Base-by-base conservation (phyloP, 257 asterid species). In the Thymus mandschuricus region DNA sequence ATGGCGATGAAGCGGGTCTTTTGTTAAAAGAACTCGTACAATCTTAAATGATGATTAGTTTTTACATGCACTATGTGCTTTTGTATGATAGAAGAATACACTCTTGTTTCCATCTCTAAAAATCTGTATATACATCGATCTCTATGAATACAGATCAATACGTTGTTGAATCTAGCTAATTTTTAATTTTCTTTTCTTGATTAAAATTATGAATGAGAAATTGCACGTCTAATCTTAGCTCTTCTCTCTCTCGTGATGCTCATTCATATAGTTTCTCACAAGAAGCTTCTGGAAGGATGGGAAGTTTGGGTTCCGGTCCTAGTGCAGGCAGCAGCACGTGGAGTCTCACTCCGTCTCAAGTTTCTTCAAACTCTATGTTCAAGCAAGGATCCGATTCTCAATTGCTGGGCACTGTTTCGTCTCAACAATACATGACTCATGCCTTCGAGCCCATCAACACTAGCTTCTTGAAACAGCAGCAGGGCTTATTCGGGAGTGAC, bases 301-400 rank as follows among this genome's bases (percentile, higher is more conserved):
- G 85, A 72, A 76, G 64, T 79, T 81, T 84, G 3, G 89, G 87
- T 71, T 72, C 87, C 69, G 90, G 90, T 70, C 81, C 87, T 31
- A 76, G 54, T 71, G 59, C 81, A 35, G 86, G 87, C 45, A 77
- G 64, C 38, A 64, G 75, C 40, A 54, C 89, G 0, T 90, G 98
- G 97, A 75, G 84, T 55, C 81, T 83, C 50, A 72, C 79, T 73
- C 90, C 96, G 3, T 82, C 89, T 63, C 96, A 89, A 67, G 82
- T 87, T 66, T 75, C 92, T 28, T 79, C 95, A 5, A 79, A 80
- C 85, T 76, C 90, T 60, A 40, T 81, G 79, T 56, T 79, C 51
- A 86, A 82, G 75, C 88, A 79, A 70, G 84, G 84, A 76, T 61
- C 86, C 31, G 90, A 87, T 52, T 56, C 82, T 34, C 89, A 73